These are phyloP conservation scores for Pseudogymnoascus sp. DNA, from an alignment of 2,329 filamentous ascomycete genomes.

Conservation along the genomic window DNA sequence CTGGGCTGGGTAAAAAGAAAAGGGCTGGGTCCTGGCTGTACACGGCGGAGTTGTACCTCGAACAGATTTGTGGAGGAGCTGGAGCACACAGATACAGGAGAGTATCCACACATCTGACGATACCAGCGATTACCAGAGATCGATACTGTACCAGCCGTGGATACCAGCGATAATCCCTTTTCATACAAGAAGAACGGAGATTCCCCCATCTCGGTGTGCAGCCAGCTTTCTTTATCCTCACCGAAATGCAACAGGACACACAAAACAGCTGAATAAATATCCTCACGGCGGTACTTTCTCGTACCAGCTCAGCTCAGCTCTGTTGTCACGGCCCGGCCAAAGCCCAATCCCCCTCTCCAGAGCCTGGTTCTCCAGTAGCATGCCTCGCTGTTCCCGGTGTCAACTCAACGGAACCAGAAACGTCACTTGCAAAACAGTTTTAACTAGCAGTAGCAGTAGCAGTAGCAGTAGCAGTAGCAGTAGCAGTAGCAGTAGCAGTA, in stretches of 20 bases:
- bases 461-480: no score
- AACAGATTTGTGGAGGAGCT: not conserved
- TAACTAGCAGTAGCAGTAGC: no score
- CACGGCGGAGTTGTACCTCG: not conserved
- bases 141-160: not conserved
- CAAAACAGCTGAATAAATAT: not conserved
- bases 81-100: not conserved
- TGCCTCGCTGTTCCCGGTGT: not conserved
- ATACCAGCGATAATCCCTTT: not conserved
- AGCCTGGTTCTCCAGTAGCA: not conserved
- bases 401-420: not conserved
- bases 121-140: not conserved
- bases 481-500: no score
- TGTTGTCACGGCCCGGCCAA: not conserved
- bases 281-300: no score
- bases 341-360: not conserved
- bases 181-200: not conserved
- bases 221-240: not conserved
- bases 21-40: conserved; percentile 1
- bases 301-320: not conserved
- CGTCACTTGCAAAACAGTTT: not conserved
- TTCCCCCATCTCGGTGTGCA: not conserved
- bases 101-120: not conserved
- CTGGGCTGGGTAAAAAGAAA: conserved; percentile 1
- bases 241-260: not conserved